Percentiles rank a stretch among this genome's conserved stretches.
These are phyloP conservation scores for Hypoxylon sp. DNA, from an alignment of 2,329 filamentous ascomycete genomes.

Conservation along the genomic window DNA sequence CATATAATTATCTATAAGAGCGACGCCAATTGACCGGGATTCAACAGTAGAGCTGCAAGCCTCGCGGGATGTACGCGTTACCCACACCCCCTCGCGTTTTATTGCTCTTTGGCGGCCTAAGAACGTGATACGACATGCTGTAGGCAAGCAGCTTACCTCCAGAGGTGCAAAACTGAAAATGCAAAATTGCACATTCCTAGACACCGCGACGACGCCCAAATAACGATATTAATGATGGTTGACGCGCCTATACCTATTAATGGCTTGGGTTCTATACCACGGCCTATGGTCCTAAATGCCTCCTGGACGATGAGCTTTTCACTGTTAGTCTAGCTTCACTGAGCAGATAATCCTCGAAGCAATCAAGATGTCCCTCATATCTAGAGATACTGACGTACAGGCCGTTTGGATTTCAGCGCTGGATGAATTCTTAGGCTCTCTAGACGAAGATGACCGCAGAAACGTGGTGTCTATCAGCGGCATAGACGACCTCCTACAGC, in stretches of 20 bases:
- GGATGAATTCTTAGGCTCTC: neutral
- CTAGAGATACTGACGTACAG: neutral
- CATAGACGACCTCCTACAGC: neutral
- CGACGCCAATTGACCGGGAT: too few species aligned
- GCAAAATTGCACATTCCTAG: neutral
- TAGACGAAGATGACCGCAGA: neutral
- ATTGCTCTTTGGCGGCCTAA: too few species aligned
- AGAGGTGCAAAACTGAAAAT: neutral
- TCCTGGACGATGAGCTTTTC: neutral
- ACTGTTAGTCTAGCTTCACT: neutral
- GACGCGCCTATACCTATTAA: neutral
- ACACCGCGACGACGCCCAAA: too few species aligned
- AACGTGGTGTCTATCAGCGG: neutral
- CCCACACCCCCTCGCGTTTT: too few species aligned
- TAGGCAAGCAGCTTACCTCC: too few species aligned
- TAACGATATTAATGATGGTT: neutral
- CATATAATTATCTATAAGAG: too few species aligned
- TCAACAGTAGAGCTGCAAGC: too few species aligned
- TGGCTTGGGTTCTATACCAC: neutral
- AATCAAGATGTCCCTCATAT: neutral
- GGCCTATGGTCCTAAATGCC: neutral
- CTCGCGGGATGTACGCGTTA: too few species aligned
- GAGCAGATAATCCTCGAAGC: neutral
- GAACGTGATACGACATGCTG: too few species aligned
- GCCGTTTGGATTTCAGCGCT: conserved; percentile 3